phyloP scores from a whole-genome alignment of 192 early-diverging fungal species.

The Mycoemilia scoparia region DNA sequence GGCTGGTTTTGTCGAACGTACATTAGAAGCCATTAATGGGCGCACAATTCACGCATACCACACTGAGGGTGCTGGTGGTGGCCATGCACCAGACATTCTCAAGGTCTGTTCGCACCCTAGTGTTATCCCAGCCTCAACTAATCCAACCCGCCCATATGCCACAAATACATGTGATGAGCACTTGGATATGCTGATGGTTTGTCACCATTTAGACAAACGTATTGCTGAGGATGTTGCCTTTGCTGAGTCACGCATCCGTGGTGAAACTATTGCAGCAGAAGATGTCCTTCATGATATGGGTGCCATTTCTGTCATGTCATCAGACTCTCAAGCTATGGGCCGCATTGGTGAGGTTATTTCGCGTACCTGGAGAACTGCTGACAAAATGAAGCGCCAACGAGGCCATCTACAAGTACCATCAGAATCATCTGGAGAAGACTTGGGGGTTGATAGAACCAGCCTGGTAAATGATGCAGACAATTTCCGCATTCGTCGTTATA shows the following conservation, averaged over 20 bases:
- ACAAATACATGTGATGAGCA: slow-evolving; percentile 94
- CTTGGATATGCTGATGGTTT: slow-evolving; percentile 97
- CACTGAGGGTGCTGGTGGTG: slow-evolving; percentile 90
- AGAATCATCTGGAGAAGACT: slow-evolving; percentile 3
- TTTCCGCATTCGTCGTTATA: slow-evolving; percentile 72
- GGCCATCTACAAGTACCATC: slow-evolving; percentile 32
- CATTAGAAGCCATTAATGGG: slow-evolving; percentile 73
- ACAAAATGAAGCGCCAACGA: slow-evolving; percentile 81
- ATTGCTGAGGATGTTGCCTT: slow-evolving; percentile 95
- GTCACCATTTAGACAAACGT: slow-evolving; percentile 83
- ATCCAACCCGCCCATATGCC: slow-evolving; percentile 90
- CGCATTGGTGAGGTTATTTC: slow-evolving; percentile 83
- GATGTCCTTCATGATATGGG: slow-evolving; percentile 91
- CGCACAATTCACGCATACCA: slow-evolving; percentile 95
- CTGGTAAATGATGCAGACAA: slow-evolving; percentile 53
- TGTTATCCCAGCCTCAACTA: slow-evolving; percentile 88
- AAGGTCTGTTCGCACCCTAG: slow-evolving; percentile 58
- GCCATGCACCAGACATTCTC: slow-evolving; percentile 77
- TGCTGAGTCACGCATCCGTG: slow-evolving; percentile 88
- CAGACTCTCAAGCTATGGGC: slow-evolving; percentile 93
- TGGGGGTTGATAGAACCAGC: slow-evolving; percentile 11
- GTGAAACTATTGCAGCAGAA: slow-evolving; percentile 93
- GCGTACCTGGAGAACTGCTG: slow-evolving; percentile 88
- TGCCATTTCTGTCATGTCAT: slow-evolving; percentile 85
- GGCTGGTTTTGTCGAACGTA: slow-evolving; percentile 84